Conservation (phyloP, 208 protist genomes). For the Wallacemonas sp. region DNA sequence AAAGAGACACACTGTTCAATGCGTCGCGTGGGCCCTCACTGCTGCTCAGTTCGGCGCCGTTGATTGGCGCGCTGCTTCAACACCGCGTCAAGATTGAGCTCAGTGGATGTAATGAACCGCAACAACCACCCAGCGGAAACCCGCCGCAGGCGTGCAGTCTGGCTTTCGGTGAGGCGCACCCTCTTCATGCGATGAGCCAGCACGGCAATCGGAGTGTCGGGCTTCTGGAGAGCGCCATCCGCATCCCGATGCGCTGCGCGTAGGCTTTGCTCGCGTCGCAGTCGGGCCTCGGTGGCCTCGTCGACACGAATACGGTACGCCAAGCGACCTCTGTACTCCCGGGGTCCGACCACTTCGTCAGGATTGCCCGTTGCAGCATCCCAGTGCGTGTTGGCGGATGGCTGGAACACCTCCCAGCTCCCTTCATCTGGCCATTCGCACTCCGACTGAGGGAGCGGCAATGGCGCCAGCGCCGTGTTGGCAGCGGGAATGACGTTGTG, state of each 20-base stretch:
- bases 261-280: conserved; percentile 42
- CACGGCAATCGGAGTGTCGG: conserved; percentile 29
- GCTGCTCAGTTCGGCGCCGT: background rate
- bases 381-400: conserved; percentile 12
- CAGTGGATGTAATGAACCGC: conserved; percentile 35
- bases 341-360: conserved; percentile 62
- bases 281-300: conserved; percentile 41
- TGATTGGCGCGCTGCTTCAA: conserved; percentile 9
- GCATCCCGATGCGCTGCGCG: conserved; percentile 24
- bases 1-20: no score
- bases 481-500: conserved; percentile 28
- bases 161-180: conserved; percentile 32
- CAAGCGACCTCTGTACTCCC: conserved; percentile 55
- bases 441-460: background rate
- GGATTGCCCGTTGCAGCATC: conserved; percentile 21
- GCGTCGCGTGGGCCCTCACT: no score
- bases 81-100: conserved; percentile 37
- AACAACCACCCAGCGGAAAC: conserved; percentile 67
- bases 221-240: conserved; percentile 15
- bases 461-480: conserved; percentile 15
- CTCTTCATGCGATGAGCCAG: conserved; percentile 41
- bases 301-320: conserved; percentile 65
- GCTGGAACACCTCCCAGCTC: conserved; percentile 22
- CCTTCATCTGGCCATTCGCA: conserved; percentile 26
- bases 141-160: conserved; percentile 33